Evolutionary conservation across 306 rosid genomes (phyloP), one percentile per base, ranked within the genome.

Genomic region (Sesbania bispinosa): DNA sequence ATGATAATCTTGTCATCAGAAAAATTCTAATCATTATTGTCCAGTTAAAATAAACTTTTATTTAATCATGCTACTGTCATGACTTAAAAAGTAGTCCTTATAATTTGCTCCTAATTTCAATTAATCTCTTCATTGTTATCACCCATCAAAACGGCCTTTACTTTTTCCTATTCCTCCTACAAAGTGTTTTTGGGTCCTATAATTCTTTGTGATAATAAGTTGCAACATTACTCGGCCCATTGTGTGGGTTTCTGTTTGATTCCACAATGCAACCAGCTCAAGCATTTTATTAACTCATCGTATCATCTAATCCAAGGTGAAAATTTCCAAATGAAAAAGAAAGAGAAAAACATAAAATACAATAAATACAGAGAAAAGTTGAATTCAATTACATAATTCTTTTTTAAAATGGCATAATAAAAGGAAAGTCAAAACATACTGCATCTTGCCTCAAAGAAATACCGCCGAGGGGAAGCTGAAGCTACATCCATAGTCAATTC

Each of bases 401-500:
- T 63, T 55, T 50, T 6, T 30, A 51, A 38, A 63, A 58, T 19
- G 45, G 18, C 61, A 78, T 55, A 61, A 30, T 47, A 71, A 79
- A 24, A 43, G 75, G 75, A 69, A 41, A 46, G 72, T 55, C 50
- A 66, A 81, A 76, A 77, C 80, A 58, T 77, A 64, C 64, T 75
- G 79, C 65, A 75, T 84, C 96, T 88, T 88, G 86, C 98, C 98
- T 94, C 98, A 70, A 94, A 88, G 83, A 94, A 89, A 55, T 90
- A 90, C 55, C 91, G 98, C 26, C 98, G 84, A 38, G 97, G 97
- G 20, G 98, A 87, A 74, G 98, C 95, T 30, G 98, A 94, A 47
- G 90, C 89, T 47, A 94, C 81, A 82, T 94, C 97, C 97, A 90
- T 94, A 10, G 94, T 82, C 81, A 83, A 45, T 69, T 83, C 90